These are phyloP conservation scores for Tritrichomonas musculus DNA, from an alignment of 208 protist genomes.

Conservation along the genomic window DNA sequence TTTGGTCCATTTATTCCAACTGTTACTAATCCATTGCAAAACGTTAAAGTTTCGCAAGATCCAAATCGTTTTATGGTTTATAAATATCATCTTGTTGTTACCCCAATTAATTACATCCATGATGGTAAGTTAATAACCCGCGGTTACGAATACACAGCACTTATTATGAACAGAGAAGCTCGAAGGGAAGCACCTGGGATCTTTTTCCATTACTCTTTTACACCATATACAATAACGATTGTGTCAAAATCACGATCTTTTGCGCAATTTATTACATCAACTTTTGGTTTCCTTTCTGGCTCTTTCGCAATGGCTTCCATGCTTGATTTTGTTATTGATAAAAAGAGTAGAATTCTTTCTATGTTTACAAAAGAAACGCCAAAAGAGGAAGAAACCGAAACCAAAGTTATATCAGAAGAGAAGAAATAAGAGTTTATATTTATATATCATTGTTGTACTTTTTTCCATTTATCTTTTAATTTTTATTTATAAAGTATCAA, in stretches of 20 bases:
- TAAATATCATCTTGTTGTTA: background rate
- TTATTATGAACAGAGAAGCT: background rate
- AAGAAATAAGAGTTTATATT: no score
- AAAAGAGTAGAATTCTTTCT: background rate
- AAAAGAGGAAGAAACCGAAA: background rate
- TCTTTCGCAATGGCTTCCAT: background rate
- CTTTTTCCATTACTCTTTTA: constrained; percentile 4
- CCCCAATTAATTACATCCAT: background rate
- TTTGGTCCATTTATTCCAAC: background rate
- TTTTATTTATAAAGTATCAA: no score
- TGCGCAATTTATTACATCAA: background rate
- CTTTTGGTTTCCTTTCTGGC: background rate
- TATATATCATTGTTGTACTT: no score
- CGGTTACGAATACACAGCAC: background rate
- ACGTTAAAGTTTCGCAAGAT: background rate
- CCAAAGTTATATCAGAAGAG: no score
- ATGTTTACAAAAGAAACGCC: background rate
- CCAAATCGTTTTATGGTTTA: background rate
- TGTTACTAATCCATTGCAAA: background rate
- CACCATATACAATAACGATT: background rate
- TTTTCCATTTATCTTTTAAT: no score
- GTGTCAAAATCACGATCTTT: background rate
- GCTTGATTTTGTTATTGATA: background rate
- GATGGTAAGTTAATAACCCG: background rate
- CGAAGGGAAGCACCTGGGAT: background rate